Conservation (phyloP, 192 early-diverging fungal genomes). For the Backusella luteola region DNA sequence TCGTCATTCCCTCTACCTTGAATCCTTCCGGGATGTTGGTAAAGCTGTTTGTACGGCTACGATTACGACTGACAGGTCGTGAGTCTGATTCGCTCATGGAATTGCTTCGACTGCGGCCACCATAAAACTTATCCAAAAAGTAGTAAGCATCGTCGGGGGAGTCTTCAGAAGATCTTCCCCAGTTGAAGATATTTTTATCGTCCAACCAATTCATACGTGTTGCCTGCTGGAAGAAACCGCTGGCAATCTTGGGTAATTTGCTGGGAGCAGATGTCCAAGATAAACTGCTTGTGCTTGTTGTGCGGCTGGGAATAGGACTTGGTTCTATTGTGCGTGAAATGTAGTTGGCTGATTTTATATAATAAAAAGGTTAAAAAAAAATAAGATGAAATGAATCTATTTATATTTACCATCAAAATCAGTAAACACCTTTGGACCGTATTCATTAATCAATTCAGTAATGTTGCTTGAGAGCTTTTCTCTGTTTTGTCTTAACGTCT, state of each 20-base stretch:
- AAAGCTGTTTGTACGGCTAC: conserved; percentile 48
- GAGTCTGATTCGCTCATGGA: conserved; percentile 25
- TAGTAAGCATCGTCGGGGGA: conserved; percentile 47
- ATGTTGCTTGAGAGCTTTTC: conserved; percentile 74
- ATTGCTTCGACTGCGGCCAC: conserved; percentile 32
- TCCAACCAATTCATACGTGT: conserved; percentile 50
- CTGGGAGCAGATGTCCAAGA: conserved; percentile 15
- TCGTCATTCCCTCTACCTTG: conserved; percentile 51
- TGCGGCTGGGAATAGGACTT: conserved; percentile 12
- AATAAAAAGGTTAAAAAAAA: background rate
- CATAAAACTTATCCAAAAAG: conserved; percentile 51
- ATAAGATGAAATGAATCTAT: background rate
- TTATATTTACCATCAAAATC: conserved; percentile 56
- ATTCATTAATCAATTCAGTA: conserved; percentile 79
- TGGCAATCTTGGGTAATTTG: conserved; percentile 33
- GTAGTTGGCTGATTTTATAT: conserved; percentile 7
- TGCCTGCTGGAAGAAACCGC: conserved; percentile 31
- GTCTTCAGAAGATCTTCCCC: conserved; percentile 50
- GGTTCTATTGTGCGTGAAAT: background rate
- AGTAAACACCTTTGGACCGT: conserved; percentile 76
- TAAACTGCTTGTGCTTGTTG: conserved; percentile 7
- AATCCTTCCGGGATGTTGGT: conserved; percentile 38
- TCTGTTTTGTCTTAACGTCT: conserved; percentile 66
- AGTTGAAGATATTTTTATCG: conserved; percentile 56
- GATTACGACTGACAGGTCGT: conserved; percentile 35